Percentiles rank a stretch among this genome's conserved stretches.
Conservation (phyloP, 2,329 filamentous ascomycete genomes). For the Arthrinium phaeospermum region DNA sequence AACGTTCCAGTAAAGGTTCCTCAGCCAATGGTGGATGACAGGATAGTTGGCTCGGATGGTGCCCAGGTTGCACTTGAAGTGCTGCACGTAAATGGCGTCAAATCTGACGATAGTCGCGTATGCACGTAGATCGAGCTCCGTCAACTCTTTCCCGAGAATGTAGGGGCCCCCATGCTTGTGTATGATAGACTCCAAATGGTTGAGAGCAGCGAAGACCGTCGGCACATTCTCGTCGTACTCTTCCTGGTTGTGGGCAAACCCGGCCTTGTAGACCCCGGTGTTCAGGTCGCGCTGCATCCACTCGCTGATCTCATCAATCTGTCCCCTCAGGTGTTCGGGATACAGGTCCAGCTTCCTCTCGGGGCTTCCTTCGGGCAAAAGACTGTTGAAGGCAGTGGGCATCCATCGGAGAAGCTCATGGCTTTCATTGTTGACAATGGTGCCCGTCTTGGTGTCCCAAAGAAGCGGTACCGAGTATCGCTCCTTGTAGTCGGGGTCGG, state of each 20-base stretch:
- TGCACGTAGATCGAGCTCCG: conserved; percentile 63
- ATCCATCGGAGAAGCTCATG: conserved; percentile 63
- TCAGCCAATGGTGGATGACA: conserved; percentile 64
- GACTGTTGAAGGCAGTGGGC: conserved; percentile 58
- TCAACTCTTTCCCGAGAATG: conserved; percentile 59
- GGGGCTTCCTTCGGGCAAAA: conserved; percentile 47
- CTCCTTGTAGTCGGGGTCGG: conserved; percentile 64
- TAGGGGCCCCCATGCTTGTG: conserved; percentile 51
- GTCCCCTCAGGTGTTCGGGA: conserved; percentile 49
- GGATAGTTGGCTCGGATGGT: conserved; percentile 66
- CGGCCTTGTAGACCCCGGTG: conserved; percentile 65
- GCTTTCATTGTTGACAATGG: conserved; percentile 67
- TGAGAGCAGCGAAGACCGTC: conserved; percentile 63
- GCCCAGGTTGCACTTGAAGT: conserved; percentile 70
- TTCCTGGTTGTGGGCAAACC: conserved; percentile 61
- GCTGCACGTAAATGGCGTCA: conserved; percentile 67
- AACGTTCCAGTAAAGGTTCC: conserved; percentile 62
- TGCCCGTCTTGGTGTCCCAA: conserved; percentile 63
- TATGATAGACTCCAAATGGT: conserved; percentile 58
- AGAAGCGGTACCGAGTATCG: conserved; percentile 65
- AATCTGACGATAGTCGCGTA: conserved; percentile 66
- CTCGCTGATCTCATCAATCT: conserved; percentile 57
- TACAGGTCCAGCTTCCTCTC: conserved; percentile 56
- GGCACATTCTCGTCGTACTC: conserved; percentile 60
- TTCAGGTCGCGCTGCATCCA: conserved; percentile 65